phyloP scores from a whole-genome alignment of 768 basidiomycete species.

The Filobasidium wieringae region DNA sequence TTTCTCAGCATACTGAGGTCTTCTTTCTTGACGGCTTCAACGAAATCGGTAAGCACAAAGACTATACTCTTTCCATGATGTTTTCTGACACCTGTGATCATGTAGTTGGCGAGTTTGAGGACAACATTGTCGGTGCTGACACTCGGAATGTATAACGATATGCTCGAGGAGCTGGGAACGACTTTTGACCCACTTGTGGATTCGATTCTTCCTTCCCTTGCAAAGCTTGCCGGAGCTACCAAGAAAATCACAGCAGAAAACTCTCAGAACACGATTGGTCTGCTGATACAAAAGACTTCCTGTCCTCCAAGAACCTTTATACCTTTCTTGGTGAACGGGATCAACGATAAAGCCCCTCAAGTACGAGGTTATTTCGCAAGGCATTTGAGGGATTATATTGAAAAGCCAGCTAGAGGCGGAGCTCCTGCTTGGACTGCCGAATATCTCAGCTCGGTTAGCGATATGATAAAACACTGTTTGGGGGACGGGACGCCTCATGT shows the following conservation, averaged over 20 bases:
- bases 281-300: slow-evolving; percentile 59
- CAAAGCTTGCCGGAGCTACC: slow-evolving; percentile 71
- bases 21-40: slow-evolving; percentile 64
- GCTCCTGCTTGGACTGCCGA: slow-evolving; percentile 36
- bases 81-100: background rate
- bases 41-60: slow-evolving; percentile 59
- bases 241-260: slow-evolving; percentile 84
- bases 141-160: slow-evolving; percentile 62
- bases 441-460: slow-evolving; percentile 59
- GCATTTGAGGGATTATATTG: slow-evolving; percentile 66
- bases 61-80: background rate
- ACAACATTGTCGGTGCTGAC: slow-evolving; percentile 79
- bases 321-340: slow-evolving; percentile 53
- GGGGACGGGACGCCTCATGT: slow-evolving; percentile 70
- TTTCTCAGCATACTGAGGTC: slow-evolving; percentile 67
- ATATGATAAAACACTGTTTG: slow-evolving; percentile 58
- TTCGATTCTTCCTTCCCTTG: slow-evolving; percentile 56
- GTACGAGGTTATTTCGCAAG: slow-evolving; percentile 54
- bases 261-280: slow-evolving; percentile 59
- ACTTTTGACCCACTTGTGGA: slow-evolving; percentile 73
- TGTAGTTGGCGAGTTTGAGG: slow-evolving; percentile 69
- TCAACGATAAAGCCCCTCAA: slow-evolving; percentile 73
- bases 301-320: slow-evolving; percentile 59
- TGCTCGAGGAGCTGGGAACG: slow-evolving; percentile 55
- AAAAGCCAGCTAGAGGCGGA: slow-evolving; percentile 51